Conservation (phyloP, 2,329 filamentous ascomycete genomes). For the Claviceps spartinae region DNA sequence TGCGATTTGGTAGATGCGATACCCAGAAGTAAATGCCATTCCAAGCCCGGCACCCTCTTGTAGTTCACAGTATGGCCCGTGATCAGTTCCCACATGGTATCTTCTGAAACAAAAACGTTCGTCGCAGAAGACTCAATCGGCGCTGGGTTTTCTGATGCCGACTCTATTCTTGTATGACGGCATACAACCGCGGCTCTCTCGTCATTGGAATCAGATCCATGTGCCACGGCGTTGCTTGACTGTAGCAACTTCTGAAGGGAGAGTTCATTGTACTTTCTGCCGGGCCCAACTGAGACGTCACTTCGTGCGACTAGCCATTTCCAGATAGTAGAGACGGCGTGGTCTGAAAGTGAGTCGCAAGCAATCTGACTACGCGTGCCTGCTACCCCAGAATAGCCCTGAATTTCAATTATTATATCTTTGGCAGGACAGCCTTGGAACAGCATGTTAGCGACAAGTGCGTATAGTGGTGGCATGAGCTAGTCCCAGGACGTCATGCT, state of each 20-base stretch:
- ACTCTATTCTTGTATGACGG: background rate
- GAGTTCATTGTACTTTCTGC: constrained; percentile 24
- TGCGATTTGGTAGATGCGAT: constrained; percentile 40
- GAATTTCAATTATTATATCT: constrained; percentile 20
- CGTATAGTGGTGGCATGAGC: background rate
- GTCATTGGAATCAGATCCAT: background rate
- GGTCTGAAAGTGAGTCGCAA: constrained; percentile 10
- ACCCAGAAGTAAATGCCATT: constrained; percentile 44
- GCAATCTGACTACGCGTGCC: constrained; percentile 6
- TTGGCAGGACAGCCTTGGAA: constrained; percentile 18
- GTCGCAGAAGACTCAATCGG: background rate
- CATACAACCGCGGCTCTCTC: background rate
- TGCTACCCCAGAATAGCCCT: constrained; percentile 12
- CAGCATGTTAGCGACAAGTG: background rate
- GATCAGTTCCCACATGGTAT: constrained; percentile 45
- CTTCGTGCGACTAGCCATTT: constrained; percentile 20
- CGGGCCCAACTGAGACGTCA: constrained; percentile 22
- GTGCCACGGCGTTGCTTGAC: background rate
- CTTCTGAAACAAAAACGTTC: constrained; percentile 36
- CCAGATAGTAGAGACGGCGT: constrained; percentile 21
- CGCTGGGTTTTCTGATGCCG: background rate
- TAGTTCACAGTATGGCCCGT: constrained; percentile 46
- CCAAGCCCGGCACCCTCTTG: constrained; percentile 42
- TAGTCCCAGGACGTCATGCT: background rate
- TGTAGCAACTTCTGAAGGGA: constrained; percentile 20